Percentiles rank a stretch among this genome's conserved stretches.
These are phyloP conservation scores for Fraxinus sp. DNA, from an alignment of 305 asterid genomes.

Conservation along the genomic window DNA sequence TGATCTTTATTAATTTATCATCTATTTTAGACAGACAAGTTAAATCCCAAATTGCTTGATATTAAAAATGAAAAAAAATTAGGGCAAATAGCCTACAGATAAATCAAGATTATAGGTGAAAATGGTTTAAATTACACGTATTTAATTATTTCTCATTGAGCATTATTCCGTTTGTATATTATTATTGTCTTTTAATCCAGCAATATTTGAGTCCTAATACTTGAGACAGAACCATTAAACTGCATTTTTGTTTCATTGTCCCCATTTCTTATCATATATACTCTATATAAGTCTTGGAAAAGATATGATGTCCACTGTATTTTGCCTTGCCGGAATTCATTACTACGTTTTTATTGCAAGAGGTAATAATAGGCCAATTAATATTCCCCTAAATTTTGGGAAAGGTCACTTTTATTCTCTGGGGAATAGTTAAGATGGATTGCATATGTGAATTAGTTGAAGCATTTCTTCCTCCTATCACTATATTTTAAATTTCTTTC, in stretches of 20 bases:
- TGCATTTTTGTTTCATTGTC: not conserved
- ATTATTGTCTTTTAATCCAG: not conserved
- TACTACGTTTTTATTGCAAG: not conserved
- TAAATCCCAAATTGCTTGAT: not conserved
- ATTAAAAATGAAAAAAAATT: conserved; percentile 2
- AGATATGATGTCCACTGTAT: not conserved
- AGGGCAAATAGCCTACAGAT: not conserved
- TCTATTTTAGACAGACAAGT: conserved; percentile 4
- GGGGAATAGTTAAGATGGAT: not conserved
- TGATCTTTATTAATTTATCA: not conserved
- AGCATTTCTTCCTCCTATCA: not conserved
- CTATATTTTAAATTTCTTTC: not conserved
- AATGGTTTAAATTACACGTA: not conserved
- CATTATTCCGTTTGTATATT: not conserved
- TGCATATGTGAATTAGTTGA: not conserved
- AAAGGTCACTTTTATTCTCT: not conserved
- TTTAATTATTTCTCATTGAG: not conserved
- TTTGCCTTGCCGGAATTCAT: not conserved
- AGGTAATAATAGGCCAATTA: not conserved
- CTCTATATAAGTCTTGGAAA: not conserved
- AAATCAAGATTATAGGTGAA: not conserved
- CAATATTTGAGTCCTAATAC: not conserved
- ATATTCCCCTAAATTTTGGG: not conserved
- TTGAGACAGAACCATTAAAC: not conserved
- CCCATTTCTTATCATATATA: not conserved